Evolutionary conservation across 257 asterid genomes (phyloP).

Genomic region (Pogostemon cablin): DNA sequence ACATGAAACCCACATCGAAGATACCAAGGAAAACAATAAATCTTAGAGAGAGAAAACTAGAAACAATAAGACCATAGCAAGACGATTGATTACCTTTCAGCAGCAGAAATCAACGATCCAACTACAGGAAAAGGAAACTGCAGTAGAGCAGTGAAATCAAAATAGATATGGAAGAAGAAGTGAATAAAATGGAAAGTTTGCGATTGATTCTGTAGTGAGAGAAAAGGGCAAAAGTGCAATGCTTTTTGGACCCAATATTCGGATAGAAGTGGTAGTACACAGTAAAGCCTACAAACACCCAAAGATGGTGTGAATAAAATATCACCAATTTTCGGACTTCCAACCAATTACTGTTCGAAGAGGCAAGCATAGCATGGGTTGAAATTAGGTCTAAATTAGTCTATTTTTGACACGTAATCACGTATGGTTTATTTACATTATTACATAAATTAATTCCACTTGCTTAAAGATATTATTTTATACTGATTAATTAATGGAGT

Average conservation of each 20-base stretch:
- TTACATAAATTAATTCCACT: too few species aligned
- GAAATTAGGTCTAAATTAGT: background rate
- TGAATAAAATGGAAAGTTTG: background rate
- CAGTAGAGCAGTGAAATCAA: conserved; percentile 19
- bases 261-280: conserved; percentile 38
- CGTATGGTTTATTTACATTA: too few species aligned
- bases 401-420: background rate
- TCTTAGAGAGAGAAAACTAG: background rate
- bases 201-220: conserved; percentile 17
- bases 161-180: conserved; percentile 28
- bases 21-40: conserved; percentile 10
- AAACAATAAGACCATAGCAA: background rate
- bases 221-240: conserved; percentile 47
- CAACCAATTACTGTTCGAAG: conserved; percentile 15
- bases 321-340: conserved; percentile 19
- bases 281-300: conserved; percentile 43
- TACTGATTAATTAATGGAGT: too few species aligned
- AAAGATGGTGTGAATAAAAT: conserved; percentile 32
- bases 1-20: conserved; percentile 8
- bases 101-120: conserved; percentile 27
- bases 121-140: background rate
- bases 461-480: too few species aligned
- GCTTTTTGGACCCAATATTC: conserved; percentile 58
- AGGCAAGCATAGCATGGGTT: background rate
- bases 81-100: conserved; percentile 27